Conservation (phyloP, 306 rosid genomes). For the Prunus campanulata region DNA sequence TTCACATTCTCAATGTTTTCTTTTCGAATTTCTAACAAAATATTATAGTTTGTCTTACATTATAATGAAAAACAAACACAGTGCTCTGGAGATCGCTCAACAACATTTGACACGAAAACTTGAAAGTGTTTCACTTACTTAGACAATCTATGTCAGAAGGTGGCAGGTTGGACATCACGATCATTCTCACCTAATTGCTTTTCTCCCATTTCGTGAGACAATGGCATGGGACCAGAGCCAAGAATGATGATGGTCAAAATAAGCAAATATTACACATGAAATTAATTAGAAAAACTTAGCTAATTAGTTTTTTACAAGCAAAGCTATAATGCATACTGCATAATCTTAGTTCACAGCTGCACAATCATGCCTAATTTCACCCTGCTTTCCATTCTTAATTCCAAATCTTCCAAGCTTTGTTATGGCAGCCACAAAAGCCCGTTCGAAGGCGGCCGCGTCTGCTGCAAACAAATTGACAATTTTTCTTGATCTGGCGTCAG, state of each 20-base stretch:
- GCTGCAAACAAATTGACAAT: conserved; percentile 67
- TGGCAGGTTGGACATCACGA: too few relatives aligned
- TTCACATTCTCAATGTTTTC: too few relatives aligned
- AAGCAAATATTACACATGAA: neutral
- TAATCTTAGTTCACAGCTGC: conserved; percentile 39
- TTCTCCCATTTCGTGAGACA: too few relatives aligned
- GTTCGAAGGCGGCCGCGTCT: conserved; percentile 52
- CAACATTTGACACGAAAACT: too few relatives aligned
- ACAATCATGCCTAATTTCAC: conserved; percentile 65
- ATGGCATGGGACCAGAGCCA: too few relatives aligned
- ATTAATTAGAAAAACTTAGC: neutral
- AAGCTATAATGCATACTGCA: neutral
- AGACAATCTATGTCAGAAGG: too few relatives aligned
- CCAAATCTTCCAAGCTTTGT: conserved; percentile 72
- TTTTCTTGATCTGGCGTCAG: conserved; percentile 50
- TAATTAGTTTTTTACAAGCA: neutral
- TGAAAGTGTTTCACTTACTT: too few relatives aligned
- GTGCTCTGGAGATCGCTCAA: too few relatives aligned
- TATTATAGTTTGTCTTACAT: too few relatives aligned
- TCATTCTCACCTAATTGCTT: too few relatives aligned
- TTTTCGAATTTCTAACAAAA: too few relatives aligned
- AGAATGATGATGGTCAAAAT: neutral
- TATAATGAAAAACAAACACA: too few relatives aligned
- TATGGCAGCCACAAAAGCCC: conserved; percentile 64
- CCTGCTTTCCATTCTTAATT: conserved; percentile 50